Evolutionary conservation across 73 alveolate species (phyloP).

Genomic region (Blepharisma japonicum): DNA sequence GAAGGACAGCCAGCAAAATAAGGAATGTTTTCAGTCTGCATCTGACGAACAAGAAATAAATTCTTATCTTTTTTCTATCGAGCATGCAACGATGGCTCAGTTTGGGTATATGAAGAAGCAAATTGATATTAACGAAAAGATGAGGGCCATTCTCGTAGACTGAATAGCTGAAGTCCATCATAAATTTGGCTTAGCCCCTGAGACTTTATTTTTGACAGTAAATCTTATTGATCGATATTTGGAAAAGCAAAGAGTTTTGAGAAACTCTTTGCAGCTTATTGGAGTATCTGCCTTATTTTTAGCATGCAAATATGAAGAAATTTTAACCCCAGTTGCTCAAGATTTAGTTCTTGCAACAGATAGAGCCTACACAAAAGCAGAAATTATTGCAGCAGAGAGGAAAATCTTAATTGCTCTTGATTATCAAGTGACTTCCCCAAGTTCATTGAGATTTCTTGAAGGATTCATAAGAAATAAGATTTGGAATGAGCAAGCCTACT

Average conservation of each 20-base stretch:
- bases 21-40: too few species aligned
- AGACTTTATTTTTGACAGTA: conserved; percentile 59
- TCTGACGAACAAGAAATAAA: too few species aligned
- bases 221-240: conserved; percentile 67
- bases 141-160: conserved; percentile 62
- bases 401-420: conserved; percentile 22
- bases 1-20: too few species aligned
- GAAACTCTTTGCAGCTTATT: conserved; percentile 32
- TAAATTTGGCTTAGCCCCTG: conserved; percentile 63
- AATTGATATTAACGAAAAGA: conserved; percentile 62
- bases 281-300: conserved; percentile 44
- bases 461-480: conserved; percentile 39
- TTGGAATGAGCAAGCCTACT: too few species aligned
- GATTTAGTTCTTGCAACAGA: conserved; percentile 52
- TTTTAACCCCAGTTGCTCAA: conserved; percentile 18
- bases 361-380: conserved; percentile 33
- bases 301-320: conserved; percentile 51
- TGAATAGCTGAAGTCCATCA: conserved; percentile 70
- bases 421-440: conserved; percentile 46
- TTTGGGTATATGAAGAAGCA: conserved; percentile 34
- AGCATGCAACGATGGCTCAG: too few species aligned
- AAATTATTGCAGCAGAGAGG: conserved; percentile 43
- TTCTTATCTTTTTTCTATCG: too few species aligned
- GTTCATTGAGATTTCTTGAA: conserved; percentile 60
- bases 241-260: neutral